Percentiles rank a stretch among this genome's conserved stretches.
Conservation (phyloP, 495 filamentous ascomycete genomes). For the Daldinia vernicosa region DNA sequence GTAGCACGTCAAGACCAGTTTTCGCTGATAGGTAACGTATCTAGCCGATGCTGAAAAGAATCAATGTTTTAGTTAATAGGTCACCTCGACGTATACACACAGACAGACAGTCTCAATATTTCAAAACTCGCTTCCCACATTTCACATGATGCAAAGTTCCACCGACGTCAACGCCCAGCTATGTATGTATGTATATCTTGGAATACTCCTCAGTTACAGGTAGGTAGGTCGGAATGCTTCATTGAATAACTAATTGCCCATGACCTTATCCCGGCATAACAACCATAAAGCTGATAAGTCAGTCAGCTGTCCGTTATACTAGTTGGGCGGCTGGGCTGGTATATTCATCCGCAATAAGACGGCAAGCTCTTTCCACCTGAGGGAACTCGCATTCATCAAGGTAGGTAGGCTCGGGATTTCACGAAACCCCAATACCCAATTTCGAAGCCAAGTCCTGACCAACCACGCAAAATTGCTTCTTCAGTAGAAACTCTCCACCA, state of each 20-base stretch:
- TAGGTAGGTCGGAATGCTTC: constrained; percentile 33
- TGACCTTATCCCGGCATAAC: constrained; percentile 17
- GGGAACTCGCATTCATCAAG: constrained; percentile 6
- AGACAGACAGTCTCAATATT: neutral
- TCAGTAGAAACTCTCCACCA: constrained; percentile 98
- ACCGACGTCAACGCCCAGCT: neutral
- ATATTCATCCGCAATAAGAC: constrained; percentile 11
- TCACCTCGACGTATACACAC: neutral
- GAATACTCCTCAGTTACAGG: neutral
- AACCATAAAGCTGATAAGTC: constrained; percentile 16
- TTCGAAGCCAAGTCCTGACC: constrained; percentile 6
- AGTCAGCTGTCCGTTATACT: constrained; percentile 33
- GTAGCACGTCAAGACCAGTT: neutral
- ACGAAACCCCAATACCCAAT: neutral
- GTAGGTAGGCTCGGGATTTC: neutral
- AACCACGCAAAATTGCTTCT: neutral
- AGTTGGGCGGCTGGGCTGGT: constrained; percentile 9
- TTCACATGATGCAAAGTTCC: neutral
- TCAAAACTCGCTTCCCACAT: neutral
- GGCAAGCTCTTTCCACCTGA: neutral
- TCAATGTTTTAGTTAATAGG: neutral
- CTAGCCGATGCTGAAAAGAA: neutral
- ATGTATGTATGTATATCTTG: neutral
- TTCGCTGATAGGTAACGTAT: neutral
- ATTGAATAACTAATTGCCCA: constrained; percentile 31